Base-by-base conservation (phyloP, 768 basidiomycete species). In the Tulasnella sp. region DNA sequence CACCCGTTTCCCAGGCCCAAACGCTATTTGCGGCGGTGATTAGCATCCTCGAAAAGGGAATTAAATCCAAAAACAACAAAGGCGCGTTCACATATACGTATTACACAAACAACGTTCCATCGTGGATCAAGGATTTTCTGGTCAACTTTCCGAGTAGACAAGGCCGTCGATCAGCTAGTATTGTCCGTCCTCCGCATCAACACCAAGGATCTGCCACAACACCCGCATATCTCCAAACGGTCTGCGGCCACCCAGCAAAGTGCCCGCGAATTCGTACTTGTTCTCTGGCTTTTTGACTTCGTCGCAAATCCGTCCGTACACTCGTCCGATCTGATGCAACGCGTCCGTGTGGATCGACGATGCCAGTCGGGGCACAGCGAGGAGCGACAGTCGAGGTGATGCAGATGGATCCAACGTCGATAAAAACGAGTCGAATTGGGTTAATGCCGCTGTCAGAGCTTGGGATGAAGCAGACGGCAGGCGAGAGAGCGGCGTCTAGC, bases 221-320 rank as follows among this genome's bases (percentile, higher is more conserved):
- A 92, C 82, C 80, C 88, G 87, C 37, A 90, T 87, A 81, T 92
- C 91, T 72, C 93, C 93, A 84, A 94, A 94, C 25, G 93, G 93
- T 82, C 93, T 83, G 83, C 93, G 91, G 78, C 91, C 89, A 17
- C 94, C 92, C 49, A 97, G 83, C 76, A 97, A 82, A 29, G 95
- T 96, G 77, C 90, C 87, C 19, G 90, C 93, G n/a, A 96, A 96
- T 83, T 98, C 96, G 80, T 98, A 99, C 82, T 86, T 87, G 78
- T 94, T 94, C 82, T 88, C 87, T 54, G 89, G 87, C 74, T 88
- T 89, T 80, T 88, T 87, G 19, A 98, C 92, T 75, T 90, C 89
- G 67, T 90, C 91, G 81, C 92, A 96, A 2, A 98, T 84, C 78
- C 85, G 81, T 11, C 84, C 86, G 83, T 99, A 99, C 2, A 90